phyloP scores from a whole-genome alignment of 1,284 basidiomycete genomes.

The Puccinia sorghi region DNA sequence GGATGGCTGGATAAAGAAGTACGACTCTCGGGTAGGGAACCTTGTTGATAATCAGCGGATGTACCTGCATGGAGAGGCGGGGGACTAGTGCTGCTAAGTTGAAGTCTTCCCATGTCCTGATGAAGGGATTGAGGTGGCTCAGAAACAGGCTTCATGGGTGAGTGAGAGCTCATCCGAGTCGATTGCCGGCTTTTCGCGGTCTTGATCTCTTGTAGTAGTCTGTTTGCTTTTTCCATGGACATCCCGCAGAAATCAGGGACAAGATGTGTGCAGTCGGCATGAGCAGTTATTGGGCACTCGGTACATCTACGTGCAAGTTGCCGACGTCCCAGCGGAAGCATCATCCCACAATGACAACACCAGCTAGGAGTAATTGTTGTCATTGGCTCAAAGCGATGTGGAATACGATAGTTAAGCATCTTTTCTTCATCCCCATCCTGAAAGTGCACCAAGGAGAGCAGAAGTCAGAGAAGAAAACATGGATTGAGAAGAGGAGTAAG shows the following conservation, averaged over 20 bases:
- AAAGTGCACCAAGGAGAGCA: too few relatives aligned
- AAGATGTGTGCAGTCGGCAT: conserved; percentile 95
- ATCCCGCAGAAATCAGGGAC: conserved; percentile 99
- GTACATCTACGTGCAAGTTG: conserved; percentile 80
- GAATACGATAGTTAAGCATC: conserved; percentile 93
- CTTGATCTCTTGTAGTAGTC: conserved; percentile 82
- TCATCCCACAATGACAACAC: conserved; percentile 96
- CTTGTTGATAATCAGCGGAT: conserved; percentile 23
- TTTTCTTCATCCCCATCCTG: conserved; percentile 96
- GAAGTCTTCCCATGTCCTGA: conserved; percentile 41
- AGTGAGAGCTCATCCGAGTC: conserved; percentile 56
- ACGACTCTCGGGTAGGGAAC: conserved; percentile 3
- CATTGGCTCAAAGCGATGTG: conserved; percentile 95
- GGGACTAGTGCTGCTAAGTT: conserved; percentile 46
- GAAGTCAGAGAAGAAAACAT: conserved; percentile 26
- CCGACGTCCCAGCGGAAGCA: conserved; percentile 92
- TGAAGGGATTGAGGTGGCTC: conserved; percentile 53
- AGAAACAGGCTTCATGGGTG: conserved; percentile 50
- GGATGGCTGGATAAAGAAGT: conserved; percentile 17
- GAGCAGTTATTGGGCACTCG: conserved; percentile 94
- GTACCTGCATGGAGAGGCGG: conserved; percentile 10
- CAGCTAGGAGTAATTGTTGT: conserved; percentile 98
- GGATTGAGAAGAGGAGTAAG: conserved; percentile 58
- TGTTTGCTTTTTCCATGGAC: conserved; percentile 99
- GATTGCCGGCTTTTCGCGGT: conserved; percentile 63